Evolutionary conservation across 441 rosid genomes (phyloP).

Genomic region (Populus tomentosa): DNA sequence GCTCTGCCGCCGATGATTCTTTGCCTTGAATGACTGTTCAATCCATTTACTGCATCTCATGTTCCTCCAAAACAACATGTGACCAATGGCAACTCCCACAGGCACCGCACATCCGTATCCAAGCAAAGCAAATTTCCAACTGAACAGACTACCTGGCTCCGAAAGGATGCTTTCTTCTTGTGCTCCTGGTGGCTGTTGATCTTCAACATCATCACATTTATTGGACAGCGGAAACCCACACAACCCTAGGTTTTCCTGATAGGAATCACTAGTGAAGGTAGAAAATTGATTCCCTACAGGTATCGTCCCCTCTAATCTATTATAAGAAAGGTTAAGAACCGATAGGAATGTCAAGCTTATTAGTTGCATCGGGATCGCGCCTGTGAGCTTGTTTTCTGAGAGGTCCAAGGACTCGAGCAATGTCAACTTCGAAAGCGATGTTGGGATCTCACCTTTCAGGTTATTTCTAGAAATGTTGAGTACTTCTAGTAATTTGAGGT

Average conservation of each 20-base stretch:
- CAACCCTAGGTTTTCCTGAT: conserved; percentile 7
- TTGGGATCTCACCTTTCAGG: neutral
- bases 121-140: neutral
- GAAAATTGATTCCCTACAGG: conserved; percentile 8
- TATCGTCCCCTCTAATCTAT: neutral
- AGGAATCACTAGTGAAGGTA: conserved; percentile 5
- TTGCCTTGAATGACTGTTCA: neutral
- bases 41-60: neutral
- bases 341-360: neutral
- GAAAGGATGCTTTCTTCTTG: neutral
- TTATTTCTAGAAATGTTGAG: neutral
- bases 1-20: neutral
- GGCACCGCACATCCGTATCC: conserved; percentile 12
- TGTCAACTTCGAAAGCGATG: neutral
- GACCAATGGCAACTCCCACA: conserved; percentile 3
- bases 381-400: neutral
- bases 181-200: neutral
- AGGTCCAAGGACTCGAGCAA: neutral
- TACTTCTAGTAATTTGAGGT: neutral
- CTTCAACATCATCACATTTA: conserved; percentile 1
- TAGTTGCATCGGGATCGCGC: neutral
- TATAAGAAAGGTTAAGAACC: conserved; percentile 1
- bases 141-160: neutral
- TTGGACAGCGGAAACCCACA: conserved; percentile 16
- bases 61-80: neutral